Conservation (phyloP, 164 flowering plant genomes). For the Stephania yunnanensis region DNA sequence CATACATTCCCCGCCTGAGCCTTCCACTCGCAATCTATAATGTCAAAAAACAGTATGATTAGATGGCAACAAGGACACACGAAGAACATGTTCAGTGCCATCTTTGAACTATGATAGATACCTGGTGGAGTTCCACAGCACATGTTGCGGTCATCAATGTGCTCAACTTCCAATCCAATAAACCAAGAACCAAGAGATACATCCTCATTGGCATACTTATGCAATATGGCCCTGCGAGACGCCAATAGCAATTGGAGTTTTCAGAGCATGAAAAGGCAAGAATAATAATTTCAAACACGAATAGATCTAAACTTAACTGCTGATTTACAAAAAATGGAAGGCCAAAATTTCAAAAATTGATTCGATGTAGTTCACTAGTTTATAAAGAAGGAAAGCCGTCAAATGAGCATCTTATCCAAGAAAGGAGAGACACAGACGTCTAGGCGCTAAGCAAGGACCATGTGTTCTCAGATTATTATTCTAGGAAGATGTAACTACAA, state of each 20-base stretch:
- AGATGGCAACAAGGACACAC: not conserved
- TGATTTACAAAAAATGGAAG: not conserved
- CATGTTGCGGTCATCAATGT: slow-evolving; percentile 77
- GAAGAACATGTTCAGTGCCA: not conserved
- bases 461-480: not conserved
- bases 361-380: too few species aligned
- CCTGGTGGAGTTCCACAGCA: slow-evolving; percentile 96
- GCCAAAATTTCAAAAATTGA: not conserved
- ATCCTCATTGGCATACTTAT: slow-evolving; percentile 89
- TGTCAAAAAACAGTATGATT: not conserved
- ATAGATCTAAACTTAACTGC: not conserved
- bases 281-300: not conserved
- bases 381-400: not conserved
- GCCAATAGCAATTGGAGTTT: not conserved
- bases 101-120: slow-evolving; percentile 13
- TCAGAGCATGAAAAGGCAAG: not conserved
- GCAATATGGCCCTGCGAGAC: slow-evolving; percentile 63
- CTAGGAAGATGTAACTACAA: not conserved
- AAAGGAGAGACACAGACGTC: not conserved
- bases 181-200: slow-evolving; percentile 92
- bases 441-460: not conserved
- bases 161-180: slow-evolving; percentile 86
- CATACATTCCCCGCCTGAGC: slow-evolving; percentile 81
- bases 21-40: slow-evolving; percentile 82
- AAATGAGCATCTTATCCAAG: not conserved